Conservation (phyloP, 2,329 filamentous ascomycete species). For the Coniochaeta sp. region DNA sequence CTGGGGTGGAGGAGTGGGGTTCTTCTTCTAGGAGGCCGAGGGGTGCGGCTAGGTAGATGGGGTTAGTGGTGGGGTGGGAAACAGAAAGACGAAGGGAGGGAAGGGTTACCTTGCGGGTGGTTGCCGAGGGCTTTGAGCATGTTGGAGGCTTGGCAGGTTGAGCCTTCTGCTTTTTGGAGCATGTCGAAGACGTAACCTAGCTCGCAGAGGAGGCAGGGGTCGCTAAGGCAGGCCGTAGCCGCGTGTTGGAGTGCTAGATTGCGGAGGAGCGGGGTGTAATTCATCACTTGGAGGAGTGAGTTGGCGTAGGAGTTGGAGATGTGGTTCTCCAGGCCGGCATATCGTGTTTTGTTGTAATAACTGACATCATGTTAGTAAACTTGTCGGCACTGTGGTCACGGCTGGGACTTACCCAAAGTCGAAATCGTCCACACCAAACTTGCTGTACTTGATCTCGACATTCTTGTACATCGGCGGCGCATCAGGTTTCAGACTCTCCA, state of each 20-base stretch:
- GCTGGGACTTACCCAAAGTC: slow-evolving; percentile 69
- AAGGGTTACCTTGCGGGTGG: slow-evolving; percentile 59
- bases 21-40: slow-evolving; percentile 83
- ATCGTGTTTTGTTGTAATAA: slow-evolving; percentile 90
- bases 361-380: slow-evolving; percentile 23
- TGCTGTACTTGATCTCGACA: slow-evolving; percentile 98
- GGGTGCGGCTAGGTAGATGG: slow-evolving; percentile 51
- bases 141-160: slow-evolving; percentile 95
- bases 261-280: slow-evolving; percentile 81
- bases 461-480: slow-evolving; percentile 85
- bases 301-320: slow-evolving; percentile 97
- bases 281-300: slow-evolving; percentile 80
- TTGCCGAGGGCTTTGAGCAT: slow-evolving; percentile 83
- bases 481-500: slow-evolving; percentile 71
- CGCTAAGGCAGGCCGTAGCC: slow-evolving; percentile 73
- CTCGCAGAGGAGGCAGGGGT: slow-evolving; percentile 85
- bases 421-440: slow-evolving; percentile 98
- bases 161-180: slow-evolving; percentile 89
- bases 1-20: slow-evolving; percentile 62
- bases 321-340: slow-evolving; percentile 90
- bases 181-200: slow-evolving; percentile 95
- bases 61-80: neutral
- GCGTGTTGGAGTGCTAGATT: slow-evolving; percentile 87
- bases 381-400: neutral
- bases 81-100: neutral